Evolutionary conservation across 352 stramenopile genomes (phyloP), one percentile per base, ranked within the genome.

Genomic region (Globisporangium paroecandrum): DNA sequence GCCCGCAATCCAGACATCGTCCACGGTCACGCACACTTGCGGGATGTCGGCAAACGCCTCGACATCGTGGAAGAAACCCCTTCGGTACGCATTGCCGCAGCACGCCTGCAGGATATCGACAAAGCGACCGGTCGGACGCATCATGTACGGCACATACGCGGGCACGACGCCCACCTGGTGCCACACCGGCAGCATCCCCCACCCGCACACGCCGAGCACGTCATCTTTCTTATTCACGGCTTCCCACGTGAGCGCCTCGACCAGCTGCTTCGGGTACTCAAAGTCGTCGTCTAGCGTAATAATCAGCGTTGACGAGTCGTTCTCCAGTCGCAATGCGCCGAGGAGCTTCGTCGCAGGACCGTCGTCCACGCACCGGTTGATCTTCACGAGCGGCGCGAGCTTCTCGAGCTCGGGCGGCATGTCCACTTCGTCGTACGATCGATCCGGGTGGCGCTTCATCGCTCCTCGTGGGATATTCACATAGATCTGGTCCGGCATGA

Each of bases 231-330:
- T 84, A 29, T 74, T 65, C 41, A 82, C 69, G 18, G 82, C 79
- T 66, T 94, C 84, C 86, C 86, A 94, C 41, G 80, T 75, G 25
- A 93, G 69, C 36, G 86, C 78, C 27, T 86, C 80, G 25, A 91
- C 81, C 6, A 94, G 68, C 46, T 77, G 68, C 41, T 60, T 5
- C n/a, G 86, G 84, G 58, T 94, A 93, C 67, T 85, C 79, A 65
- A 94, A 94, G 78, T 94, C 86, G 58, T 94, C 86, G 57, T 94
- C 86, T 15, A 94, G 74, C 22, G 86, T 93, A 55, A 94, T 87
- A 63, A 94, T 89, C 20, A 93, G 73, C 56, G 84, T 91, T 15
- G 72, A 75, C 18, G 78, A 63, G 57, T 92, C 81, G 46, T 73
- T 69, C 59, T 93, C 86, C 3, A 88, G 70, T 20, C 84, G 69